Base-by-base conservation (phyloP, 495 filamentous ascomycete genomes). In the Daldinia concentrica region DNA sequence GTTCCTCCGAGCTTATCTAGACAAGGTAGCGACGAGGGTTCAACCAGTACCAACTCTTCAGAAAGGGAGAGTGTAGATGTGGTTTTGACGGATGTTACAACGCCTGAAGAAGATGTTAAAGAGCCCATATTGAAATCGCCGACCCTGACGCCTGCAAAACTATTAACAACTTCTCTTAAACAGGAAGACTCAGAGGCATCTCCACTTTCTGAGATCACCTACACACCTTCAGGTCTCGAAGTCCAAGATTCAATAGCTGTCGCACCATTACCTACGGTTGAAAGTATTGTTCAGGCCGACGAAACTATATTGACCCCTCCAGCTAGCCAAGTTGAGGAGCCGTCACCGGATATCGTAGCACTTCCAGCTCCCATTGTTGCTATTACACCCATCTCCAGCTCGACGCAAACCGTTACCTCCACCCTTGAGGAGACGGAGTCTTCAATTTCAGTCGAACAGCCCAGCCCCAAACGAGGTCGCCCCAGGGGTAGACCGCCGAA, bases 61-160 rank as follows among this genome's bases (percentile, higher is more conserved):
- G 72, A 73, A 34, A 61, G 36, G 27, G 67, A 29, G 14, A 77
- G 72, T 30, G 50, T 50, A 6, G 79, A 79, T 41, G 71, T 74
- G 19, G 73, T 54, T 22, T 34, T 79, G 9, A 85, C 82, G 0
- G 81, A 83, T 41, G 79, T 60, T 5, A 84, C 82, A 6, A 79
- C 82, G 0, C 82, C 82, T 0, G 79, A 78, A 14, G 72, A 76
- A 8, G 82, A 83, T 26, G 73, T 76, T 30, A 77, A 81, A 7
- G 77, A 74, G 7, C 72, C 75, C 8, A 39, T 70, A 3, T 64
- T 81, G n/a, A 66, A 77, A 7, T 82, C 83, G 0, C 83, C 83
- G 2, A 74, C 73, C 5, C 63, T 74, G 4, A 80, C 80, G 2
- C 83, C 83, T 0, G 45, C 75, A 1, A 82, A 80, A 68, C 30